Evolutionary conservation across 2,329 filamentous ascomycete genomes (phyloP).

Genomic region (Talaromyces verruculosus): DNA sequence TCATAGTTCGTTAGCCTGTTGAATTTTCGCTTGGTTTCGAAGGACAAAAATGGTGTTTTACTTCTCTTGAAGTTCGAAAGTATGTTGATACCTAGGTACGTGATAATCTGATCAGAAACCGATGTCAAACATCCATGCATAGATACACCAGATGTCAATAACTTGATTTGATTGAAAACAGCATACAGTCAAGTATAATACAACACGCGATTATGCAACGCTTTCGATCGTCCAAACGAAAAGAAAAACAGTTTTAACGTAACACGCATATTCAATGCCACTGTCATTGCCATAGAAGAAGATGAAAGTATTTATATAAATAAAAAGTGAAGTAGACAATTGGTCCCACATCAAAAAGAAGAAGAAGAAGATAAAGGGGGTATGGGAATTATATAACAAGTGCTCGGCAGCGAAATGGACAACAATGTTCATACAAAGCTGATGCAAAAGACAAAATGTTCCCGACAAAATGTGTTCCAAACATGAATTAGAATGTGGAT

Average conservation of each 20-base stretch:
- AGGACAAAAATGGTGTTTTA: background rate
- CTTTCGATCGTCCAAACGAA: background rate
- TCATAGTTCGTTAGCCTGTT: background rate
- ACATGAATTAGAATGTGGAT: conserved; percentile 2
- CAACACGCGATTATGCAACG: background rate
- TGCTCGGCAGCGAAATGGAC: background rate
- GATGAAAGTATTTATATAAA: background rate
- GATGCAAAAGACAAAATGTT: background rate
- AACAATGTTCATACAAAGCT: background rate
- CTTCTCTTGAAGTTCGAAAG: background rate
- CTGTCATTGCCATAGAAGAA: conserved; percentile 4
- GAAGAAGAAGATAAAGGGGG: background rate
- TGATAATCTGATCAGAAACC: background rate
- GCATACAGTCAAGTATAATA: background rate
- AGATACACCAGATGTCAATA: too few species aligned
- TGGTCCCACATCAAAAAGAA: background rate
- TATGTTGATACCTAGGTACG: background rate
- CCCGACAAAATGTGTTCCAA: background rate
- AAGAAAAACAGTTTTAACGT: background rate
- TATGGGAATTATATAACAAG: background rate
- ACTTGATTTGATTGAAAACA: background rate
- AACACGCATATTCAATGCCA: background rate
- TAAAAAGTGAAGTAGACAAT: background rate
- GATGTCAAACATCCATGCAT: background rate
- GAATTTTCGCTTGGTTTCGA: background rate